These are phyloP conservation scores for Xylariales sp. DNA, from an alignment of 2,329 filamentous ascomycete species.

Conservation along the genomic window DNA sequence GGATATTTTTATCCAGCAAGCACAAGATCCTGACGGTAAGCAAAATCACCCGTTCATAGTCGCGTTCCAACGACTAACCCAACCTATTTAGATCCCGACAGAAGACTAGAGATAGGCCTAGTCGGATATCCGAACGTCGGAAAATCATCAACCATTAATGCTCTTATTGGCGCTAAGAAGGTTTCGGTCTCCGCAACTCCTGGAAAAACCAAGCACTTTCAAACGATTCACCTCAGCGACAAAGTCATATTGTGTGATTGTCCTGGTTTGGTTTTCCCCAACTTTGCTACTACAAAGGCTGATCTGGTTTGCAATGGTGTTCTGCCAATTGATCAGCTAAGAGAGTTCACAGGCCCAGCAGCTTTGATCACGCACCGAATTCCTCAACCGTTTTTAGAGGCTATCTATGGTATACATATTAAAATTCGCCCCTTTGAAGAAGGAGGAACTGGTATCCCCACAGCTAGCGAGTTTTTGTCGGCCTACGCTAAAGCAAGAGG, in stretches of 20 bases:
- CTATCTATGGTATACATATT: slow-evolving; percentile 93
- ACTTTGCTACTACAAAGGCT: slow-evolving; percentile 95
- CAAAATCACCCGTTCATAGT: background rate
- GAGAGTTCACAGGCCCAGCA: slow-evolving; percentile 90
- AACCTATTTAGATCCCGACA: slow-evolving; percentile 56
- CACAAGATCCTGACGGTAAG: slow-evolving; percentile 67
- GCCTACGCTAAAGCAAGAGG: slow-evolving; percentile 91
- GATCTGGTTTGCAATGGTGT: slow-evolving; percentile 96
- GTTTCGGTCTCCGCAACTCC: slow-evolving; percentile 97
- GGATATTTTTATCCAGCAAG: slow-evolving; percentile 83
- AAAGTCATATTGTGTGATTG: slow-evolving; percentile 95
- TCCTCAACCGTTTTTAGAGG: slow-evolving; percentile 88
- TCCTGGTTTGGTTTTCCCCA: slow-evolving; percentile 97
- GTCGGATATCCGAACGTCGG: slow-evolving; percentile 99
- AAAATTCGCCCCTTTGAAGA: slow-evolving; percentile 84
- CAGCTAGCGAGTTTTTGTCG: slow-evolving; percentile 83
- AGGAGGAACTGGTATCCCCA: slow-evolving; percentile 89
- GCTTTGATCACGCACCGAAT: slow-evolving; percentile 86
- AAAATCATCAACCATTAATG: slow-evolving; percentile 99
- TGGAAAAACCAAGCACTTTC: slow-evolving; percentile 99
- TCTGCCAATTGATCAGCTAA: slow-evolving; percentile 93
- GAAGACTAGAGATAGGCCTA: slow-evolving; percentile 88
- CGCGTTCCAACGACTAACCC: slow-evolving; percentile 41
- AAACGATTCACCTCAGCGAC: slow-evolving; percentile 94
- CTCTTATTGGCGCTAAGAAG: slow-evolving; percentile 97